These are phyloP conservation scores for Desmodesmus armatus DNA, from an alignment of 139 green algal species.

Conservation along the genomic window DNA sequence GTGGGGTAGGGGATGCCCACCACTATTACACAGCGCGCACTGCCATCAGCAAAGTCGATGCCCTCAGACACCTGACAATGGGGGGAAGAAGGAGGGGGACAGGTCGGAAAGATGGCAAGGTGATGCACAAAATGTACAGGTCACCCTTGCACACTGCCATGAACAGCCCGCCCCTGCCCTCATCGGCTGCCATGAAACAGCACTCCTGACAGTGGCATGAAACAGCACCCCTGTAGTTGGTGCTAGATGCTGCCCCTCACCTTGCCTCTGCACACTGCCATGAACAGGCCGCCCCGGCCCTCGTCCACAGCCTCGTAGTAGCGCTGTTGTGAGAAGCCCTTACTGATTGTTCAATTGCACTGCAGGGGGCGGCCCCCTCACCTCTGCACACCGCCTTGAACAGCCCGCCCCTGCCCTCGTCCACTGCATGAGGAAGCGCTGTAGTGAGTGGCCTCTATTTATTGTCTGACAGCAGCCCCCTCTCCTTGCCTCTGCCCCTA, in stretches of 20 bases:
- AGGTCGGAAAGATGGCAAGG: background rate
- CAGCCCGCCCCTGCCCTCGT: slow-evolving; percentile 72
- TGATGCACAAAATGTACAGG: slow-evolving; percentile 4
- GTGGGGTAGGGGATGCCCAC: slow-evolving; percentile 94
- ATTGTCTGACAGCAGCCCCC: no score
- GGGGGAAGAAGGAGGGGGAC: background rate
- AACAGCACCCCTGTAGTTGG: no score
- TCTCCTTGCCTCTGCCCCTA: no score
- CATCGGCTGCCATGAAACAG: slow-evolving; percentile 67
- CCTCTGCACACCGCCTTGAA: slow-evolving; percentile 94
- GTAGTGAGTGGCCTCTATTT: no score
- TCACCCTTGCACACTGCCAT: slow-evolving; percentile 93
- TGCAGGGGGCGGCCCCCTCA: no score
- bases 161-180: slow-evolving; percentile 81
- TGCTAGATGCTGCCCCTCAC: no score
- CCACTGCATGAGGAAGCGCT: no score
- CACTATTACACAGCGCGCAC: slow-evolving; percentile 91
- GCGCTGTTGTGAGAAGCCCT: no score
- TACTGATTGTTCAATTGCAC: no score
- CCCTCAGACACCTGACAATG: slow-evolving; percentile 90
- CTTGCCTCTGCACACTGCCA: slow-evolving; percentile 97
- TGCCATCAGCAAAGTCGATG: slow-evolving; percentile 95
- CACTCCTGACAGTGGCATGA: no score
- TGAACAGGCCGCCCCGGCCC: slow-evolving; percentile 81
- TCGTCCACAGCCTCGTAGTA: slow-evolving; percentile 80